Conservation (phyloP, 1,284 basidiomycete species). For the Mycena citricolor region DNA sequence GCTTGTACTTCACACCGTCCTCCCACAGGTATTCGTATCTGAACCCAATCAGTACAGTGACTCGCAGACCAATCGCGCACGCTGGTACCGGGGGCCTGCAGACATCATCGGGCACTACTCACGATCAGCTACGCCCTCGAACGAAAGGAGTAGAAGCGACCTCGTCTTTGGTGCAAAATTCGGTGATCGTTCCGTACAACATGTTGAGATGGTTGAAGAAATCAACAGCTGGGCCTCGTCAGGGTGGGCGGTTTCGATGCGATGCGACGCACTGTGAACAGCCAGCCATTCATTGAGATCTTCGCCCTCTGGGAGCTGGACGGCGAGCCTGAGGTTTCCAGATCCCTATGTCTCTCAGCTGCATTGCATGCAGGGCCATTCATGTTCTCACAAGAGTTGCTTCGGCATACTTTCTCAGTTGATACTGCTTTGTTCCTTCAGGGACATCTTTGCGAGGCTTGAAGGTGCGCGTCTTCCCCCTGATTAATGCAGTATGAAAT, state of each 20-base stretch:
- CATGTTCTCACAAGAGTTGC: slow-evolving; percentile 79
- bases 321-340: slow-evolving; percentile 87
- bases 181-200: slow-evolving; percentile 94
- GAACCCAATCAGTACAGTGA: slow-evolving; percentile 11
- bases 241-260: slow-evolving; percentile 1
- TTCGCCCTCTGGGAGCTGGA: slow-evolving; percentile 91
- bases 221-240: slow-evolving; percentile 71
- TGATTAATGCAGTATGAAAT: slow-evolving; percentile 31
- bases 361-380: slow-evolving; percentile 1
- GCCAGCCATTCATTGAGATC: slow-evolving; percentile 96
- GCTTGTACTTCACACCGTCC: slow-evolving; percentile 88
- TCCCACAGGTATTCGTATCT: slow-evolving; percentile 99
- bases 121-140: slow-evolving; percentile 7
- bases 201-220: slow-evolving; percentile 97
- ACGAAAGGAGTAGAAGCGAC: slow-evolving; percentile 39
- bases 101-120: slow-evolving; percentile 96
- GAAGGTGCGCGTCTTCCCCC: slow-evolving; percentile 92
- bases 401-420: slow-evolving; percentile 95
- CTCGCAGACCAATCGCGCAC: not conserved
- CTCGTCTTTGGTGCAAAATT: slow-evolving; percentile 94
- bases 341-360: slow-evolving; percentile 66
- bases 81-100: slow-evolving; percentile 85
- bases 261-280: slow-evolving; percentile 74
- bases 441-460: slow-evolving; percentile 94
- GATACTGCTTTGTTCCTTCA: slow-evolving; percentile 96